phyloP scores from a whole-genome alignment of 805 yeast genomes.

The Brettanomyces bruxellensis region DNA sequence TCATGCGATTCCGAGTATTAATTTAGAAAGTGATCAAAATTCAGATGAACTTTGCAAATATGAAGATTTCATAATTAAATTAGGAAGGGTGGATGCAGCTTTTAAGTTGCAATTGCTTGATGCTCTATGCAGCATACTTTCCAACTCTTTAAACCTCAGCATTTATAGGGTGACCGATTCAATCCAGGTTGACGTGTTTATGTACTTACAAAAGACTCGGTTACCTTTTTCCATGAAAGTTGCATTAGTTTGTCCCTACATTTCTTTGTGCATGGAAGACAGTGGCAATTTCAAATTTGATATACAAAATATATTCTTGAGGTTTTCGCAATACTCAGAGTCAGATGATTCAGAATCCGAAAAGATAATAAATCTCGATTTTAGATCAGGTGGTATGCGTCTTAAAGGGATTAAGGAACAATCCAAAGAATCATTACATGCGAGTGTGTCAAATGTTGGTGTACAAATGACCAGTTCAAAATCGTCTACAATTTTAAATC shows the following conservation, averaged over 20 bases:
- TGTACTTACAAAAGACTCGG: constrained; percentile 22
- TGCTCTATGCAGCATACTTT: constrained; percentile 21
- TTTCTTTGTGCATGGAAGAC: constrained; percentile 21
- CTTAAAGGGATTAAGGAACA: neutral
- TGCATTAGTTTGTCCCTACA: constrained; percentile 38
- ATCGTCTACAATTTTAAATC: constrained; percentile 2
- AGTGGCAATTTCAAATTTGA: constrained; percentile 17
- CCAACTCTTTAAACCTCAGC: constrained; percentile 30
- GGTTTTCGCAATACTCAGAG: constrained; percentile 16
- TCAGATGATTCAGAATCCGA: constrained; percentile 3
- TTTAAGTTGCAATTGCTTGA: constrained; percentile 31
- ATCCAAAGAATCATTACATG: neutral
- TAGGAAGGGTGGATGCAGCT: constrained; percentile 41
- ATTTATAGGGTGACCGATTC: constrained; percentile 49
- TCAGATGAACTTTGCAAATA: constrained; percentile 36
- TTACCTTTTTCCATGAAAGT: constrained; percentile 10
- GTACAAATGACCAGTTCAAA: too few relatives aligned
- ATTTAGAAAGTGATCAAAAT: constrained; percentile 2
- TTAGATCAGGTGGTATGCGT: neutral
- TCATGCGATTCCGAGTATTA: neutral
- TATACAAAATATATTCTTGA: constrained; percentile 28
- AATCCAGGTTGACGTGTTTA: constrained; percentile 52
- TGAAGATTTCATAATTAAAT: constrained; percentile 44
- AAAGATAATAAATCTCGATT: constrained; percentile 2
- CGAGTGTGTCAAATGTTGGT: too few relatives aligned